Evolutionary conservation across 1,284 basidiomycete species (phyloP).

Genomic region (Ustilago trichophora): DNA sequence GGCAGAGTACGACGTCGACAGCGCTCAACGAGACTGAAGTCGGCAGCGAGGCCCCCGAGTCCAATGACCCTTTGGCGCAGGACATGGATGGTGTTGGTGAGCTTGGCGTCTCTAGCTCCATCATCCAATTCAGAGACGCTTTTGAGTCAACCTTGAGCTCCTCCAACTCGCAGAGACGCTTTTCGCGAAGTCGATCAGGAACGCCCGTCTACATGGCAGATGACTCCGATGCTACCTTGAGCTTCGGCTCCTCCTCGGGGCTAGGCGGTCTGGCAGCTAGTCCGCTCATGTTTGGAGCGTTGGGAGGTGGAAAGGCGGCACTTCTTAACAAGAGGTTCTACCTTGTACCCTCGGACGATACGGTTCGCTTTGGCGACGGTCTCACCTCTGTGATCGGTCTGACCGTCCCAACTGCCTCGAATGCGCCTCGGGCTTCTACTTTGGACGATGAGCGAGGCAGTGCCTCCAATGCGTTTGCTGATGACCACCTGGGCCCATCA

Average conservation of each 20-base stretch:
- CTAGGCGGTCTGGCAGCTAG: conserved; percentile 44
- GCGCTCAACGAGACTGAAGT: conserved; percentile 16
- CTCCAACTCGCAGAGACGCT: conserved; percentile 11
- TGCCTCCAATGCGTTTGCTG: conserved; percentile 2
- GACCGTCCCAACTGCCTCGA: not conserved
- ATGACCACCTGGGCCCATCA: conserved; percentile 30
- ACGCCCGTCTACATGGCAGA: conserved; percentile 10
- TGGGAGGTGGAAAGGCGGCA: conserved; percentile 24
- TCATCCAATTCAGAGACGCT: conserved; percentile 42
- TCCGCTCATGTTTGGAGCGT: conserved; percentile 34
- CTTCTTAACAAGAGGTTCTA: conserved; percentile 70
- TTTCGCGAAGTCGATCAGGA: conserved; percentile 22
- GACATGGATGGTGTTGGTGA: conserved; percentile 31
- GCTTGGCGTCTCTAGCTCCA: conserved; percentile 50
- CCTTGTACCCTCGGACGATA: conserved; percentile 79
- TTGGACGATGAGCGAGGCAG: conserved; percentile 11
- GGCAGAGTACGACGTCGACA: not conserved
- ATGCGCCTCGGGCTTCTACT: conserved; percentile 1
- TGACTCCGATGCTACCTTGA: conserved; percentile 8
- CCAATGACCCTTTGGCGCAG: not conserved
- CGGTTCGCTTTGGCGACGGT: conserved; percentile 80
- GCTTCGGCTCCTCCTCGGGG: conserved; percentile 7
- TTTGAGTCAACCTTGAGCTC: conserved; percentile 16
- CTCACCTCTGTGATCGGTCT: conserved; percentile 67
- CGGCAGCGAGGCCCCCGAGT: conserved; percentile 10